Evolutionary conservation across 2,329 filamentous ascomycete species (phyloP).

Genomic region (Clonostachys rhizophaga): DNA sequence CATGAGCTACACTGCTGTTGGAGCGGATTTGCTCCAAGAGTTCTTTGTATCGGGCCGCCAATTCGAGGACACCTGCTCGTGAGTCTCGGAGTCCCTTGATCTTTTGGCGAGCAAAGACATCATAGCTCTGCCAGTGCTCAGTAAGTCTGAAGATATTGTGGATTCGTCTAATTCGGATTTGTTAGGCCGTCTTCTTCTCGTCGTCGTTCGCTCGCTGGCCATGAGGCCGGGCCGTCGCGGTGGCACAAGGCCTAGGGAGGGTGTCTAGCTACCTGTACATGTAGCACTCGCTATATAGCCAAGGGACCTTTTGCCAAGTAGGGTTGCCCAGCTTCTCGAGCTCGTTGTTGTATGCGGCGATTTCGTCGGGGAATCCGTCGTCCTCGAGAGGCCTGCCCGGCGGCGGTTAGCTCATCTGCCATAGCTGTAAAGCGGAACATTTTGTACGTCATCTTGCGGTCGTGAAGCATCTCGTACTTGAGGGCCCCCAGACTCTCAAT

Average conservation of each 20-base stretch:
- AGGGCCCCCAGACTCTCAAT: slow-evolving; percentile 73
- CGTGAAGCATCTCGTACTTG: slow-evolving; percentile 94
- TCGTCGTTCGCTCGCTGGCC: background rate
- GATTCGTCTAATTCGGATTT: slow-evolving; percentile 17
- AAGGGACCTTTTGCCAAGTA: slow-evolving; percentile 30
- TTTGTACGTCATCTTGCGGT: slow-evolving; percentile 69
- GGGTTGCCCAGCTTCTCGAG: slow-evolving; percentile 68
- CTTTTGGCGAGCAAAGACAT: slow-evolving; percentile 61
- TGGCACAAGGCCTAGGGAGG: background rate
- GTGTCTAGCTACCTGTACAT: slow-evolving; percentile 43
- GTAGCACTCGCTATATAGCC: slow-evolving; percentile 66
- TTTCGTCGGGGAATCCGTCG: slow-evolving; percentile 75
- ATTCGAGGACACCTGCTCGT: slow-evolving; percentile 38
- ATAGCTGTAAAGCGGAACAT: background rate
- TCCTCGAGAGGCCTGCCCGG: slow-evolving; percentile 66
- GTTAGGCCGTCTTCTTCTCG: no score
- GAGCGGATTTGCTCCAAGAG: background rate
- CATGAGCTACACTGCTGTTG: background rate
- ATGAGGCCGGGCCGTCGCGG: background rate
- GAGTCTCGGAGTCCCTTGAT: slow-evolving; percentile 57
- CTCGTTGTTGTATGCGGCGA: slow-evolving; percentile 81
- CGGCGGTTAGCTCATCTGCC: background rate
- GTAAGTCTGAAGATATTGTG: slow-evolving; percentile 50
- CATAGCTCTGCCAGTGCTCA: slow-evolving; percentile 54
- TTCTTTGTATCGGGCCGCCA: background rate